These are phyloP conservation scores for Mycena polygramma DNA, from an alignment of 768 basidiomycete genomes.

Conservation along the genomic window DNA sequence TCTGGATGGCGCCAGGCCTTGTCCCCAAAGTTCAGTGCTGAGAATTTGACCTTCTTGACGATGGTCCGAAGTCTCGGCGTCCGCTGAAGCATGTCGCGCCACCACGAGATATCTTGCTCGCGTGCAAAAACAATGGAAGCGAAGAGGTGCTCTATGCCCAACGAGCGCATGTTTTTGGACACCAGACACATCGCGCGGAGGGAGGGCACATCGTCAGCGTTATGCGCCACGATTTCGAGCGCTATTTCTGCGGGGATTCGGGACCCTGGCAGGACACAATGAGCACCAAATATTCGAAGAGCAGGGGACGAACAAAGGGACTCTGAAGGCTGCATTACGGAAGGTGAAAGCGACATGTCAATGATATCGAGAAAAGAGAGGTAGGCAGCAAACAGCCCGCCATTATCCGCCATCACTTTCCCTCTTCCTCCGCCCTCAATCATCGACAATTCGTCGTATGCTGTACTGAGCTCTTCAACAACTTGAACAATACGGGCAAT, in stretches of 20 bases:
- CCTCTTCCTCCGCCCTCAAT: too few species aligned
- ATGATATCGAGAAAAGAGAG: too few species aligned
- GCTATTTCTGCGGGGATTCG: constrained; percentile 17
- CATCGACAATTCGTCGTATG: too few species aligned
- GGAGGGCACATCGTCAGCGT: constrained; percentile 22
- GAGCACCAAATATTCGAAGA: neutral
- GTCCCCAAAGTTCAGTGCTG: neutral
- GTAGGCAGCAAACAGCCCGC: too few species aligned
- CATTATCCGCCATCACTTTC: too few species aligned
- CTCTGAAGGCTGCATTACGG: too few species aligned
- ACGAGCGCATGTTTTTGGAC: constrained; percentile 11
- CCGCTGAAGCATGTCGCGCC: constrained; percentile 15
- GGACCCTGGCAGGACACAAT: constrained; percentile 10
- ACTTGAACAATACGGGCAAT: too few species aligned
- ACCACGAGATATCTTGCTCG: constrained; percentile 17
- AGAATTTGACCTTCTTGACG: constrained; percentile 16
- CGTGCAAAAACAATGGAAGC: constrained; percentile 19
- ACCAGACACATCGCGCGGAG: constrained; percentile 19
- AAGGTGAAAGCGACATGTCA: too few species aligned
- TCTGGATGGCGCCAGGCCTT: neutral
- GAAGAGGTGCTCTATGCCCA: constrained; percentile 24
- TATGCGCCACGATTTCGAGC: constrained; percentile 20
- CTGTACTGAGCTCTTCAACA: too few species aligned
- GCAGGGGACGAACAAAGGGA: too few species aligned
- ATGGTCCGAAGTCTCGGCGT: constrained; percentile 16